Evolutionary conservation across 805 yeast genomes (phyloP), one percentile per base, ranked within the genome.

Genomic region (Ogataea corticis): DNA sequence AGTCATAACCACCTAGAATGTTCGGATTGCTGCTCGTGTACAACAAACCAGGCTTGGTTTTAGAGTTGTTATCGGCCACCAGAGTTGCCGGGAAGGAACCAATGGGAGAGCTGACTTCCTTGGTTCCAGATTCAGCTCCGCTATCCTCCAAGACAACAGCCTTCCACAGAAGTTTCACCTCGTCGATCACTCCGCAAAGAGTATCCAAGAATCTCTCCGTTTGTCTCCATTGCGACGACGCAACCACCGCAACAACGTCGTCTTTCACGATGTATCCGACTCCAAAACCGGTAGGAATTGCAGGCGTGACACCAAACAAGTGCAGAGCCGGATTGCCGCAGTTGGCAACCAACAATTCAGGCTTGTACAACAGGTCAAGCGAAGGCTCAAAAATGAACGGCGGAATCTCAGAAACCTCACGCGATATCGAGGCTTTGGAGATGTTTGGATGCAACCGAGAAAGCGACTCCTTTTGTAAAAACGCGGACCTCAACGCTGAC

Each of bases 291-390:
- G 73, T 69, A 27, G 82, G 75, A 37, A 77, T 70, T 3, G 80
- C 79, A 0, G 84, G 84, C 2, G 83, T 81, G 43, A 79, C 77
- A 1, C 84, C 84, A 61, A 79, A 79, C 47, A 76, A 67, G 48
- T 80, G 68, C 43, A 79, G 65, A 0, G 83, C 76, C 2, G 83
- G 83, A 53, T 79, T 79, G 19, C 84, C 84, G 61, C 84, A 79
- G 57, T 79, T 79, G 3, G 83, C 80, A 25, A 63, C 68, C 37
- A 68, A 52, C 12, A 68, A 38, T 49, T 68, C 72, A 5, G 70
- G 65, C 25, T 67, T 63, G 44, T 71, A 71, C 40, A 68, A 38
- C 46, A 45, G 25, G 37, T 68, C 71, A 14, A 68, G 46, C 2
- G 54, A 41, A 1, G 68, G 66, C 50, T 77, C 77, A 56, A 78